phyloP scores from a whole-genome alignment of 2,329 filamentous ascomycete species.

The Cucurbitaria berberidis region DNA sequence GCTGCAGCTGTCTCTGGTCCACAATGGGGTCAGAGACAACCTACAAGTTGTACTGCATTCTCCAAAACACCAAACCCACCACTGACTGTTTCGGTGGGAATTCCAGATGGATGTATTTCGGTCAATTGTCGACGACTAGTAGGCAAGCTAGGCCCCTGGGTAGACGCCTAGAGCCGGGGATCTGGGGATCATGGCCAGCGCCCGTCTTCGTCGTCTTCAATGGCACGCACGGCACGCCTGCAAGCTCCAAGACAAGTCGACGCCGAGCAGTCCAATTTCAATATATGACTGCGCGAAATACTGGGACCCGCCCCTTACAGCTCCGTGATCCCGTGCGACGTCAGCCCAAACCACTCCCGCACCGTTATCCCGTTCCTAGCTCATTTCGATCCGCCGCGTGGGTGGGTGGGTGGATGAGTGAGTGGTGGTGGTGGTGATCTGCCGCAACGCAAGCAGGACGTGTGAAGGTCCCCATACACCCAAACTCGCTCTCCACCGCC shows the following conservation, averaged over 20 bases:
- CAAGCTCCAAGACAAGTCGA: neutral
- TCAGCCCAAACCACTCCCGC: slow-evolving; percentile 5
- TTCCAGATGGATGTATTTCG: no score
- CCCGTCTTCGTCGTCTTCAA: neutral
- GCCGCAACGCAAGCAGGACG: slow-evolving; percentile 10
- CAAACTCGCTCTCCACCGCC: slow-evolving; percentile 5
- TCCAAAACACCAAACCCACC: neutral
- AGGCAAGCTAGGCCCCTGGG: neutral
- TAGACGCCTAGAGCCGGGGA: neutral
- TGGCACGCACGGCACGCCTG: neutral
- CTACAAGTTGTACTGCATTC: neutral
- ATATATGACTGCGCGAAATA: neutral
- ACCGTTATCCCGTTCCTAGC: neutral
- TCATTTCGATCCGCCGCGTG: neutral
- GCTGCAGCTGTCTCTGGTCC: neutral
- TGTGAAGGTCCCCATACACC: neutral
- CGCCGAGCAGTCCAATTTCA: neutral
- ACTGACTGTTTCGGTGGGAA: neutral
- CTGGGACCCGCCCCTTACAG: slow-evolving; percentile 2
- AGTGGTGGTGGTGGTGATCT: no score
- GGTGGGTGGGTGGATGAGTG: no score
- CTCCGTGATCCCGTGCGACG: slow-evolving; percentile 9
- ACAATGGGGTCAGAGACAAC: neutral
- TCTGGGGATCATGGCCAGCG: neutral
- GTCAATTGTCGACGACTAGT: no score